Evolutionary conservation across 148 eudicot species (phyloP).

Genomic region (Cornus suecica): DNA sequence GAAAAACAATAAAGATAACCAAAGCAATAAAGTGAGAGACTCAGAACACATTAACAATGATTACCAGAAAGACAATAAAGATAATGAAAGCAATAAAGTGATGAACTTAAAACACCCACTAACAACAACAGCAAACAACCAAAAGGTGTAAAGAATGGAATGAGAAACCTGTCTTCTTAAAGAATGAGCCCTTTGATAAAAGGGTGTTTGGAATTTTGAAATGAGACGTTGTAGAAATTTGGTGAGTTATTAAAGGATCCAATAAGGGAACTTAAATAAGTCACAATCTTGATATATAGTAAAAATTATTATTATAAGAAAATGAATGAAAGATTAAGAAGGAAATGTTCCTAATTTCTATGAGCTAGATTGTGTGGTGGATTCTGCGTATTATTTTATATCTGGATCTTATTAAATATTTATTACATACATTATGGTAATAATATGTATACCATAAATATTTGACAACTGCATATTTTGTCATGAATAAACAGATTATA

Average conservation of each 20-base stretch:
- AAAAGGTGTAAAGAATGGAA: slow-evolving; percentile 4
- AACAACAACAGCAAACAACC: neutral
- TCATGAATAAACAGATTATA: no score
- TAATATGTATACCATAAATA: neutral
- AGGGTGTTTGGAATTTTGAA: neutral
- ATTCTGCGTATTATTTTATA: neutral
- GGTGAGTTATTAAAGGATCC: neutral
- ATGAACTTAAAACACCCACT: neutral
- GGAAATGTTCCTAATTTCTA: neutral
- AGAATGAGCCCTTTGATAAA: neutral
- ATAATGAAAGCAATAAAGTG: neutral
- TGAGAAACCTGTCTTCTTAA: neutral
- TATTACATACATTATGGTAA: neutral
- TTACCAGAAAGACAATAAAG: neutral
- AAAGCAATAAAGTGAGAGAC: neutral
- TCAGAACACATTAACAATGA: neutral
- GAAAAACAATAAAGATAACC: neutral
- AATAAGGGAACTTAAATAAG: neutral
- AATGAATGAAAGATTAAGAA: neutral
- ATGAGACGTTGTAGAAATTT: neutral
- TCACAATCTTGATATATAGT: neutral
- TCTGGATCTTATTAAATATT: neutral
- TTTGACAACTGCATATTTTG: no score
- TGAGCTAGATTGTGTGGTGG: neutral
- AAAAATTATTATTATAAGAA: no score